Conservation (phyloP, 768 basidiomycete genomes). For the Xerocomus potaroensis region DNA sequence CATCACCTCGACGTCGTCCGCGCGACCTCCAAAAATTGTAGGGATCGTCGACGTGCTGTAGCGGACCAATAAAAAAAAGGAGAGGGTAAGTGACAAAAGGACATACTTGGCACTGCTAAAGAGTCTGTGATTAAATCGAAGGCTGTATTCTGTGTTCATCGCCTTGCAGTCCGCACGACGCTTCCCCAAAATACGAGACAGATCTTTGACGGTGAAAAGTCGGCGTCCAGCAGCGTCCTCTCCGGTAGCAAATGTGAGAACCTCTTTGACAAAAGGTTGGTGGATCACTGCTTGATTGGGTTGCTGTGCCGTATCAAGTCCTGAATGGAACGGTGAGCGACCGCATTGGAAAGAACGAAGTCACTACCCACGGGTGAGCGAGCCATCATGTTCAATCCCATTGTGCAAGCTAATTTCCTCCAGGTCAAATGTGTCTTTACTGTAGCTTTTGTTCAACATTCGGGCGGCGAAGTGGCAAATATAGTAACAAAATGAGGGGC, state of each 20-base stretch:
- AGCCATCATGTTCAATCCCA: constrained; percentile 20
- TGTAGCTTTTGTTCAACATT: constrained; percentile 53
- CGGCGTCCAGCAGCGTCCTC: constrained; percentile 44
- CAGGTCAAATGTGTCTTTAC: constrained; percentile 57
- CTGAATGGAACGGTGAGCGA: constrained; percentile 31
- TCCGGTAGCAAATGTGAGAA: constrained; percentile 57
- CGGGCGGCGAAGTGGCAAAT: constrained; percentile 56
- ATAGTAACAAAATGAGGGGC: constrained; percentile 60
- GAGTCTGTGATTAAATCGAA: constrained; percentile 47
- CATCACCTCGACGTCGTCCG: constrained; percentile 49
- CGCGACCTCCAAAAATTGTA: constrained; percentile 59
- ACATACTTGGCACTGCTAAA: constrained; percentile 69
- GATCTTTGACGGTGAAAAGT: constrained; percentile 53
- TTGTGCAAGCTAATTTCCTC: constrained; percentile 30
- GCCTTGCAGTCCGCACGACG: constrained; percentile 55
- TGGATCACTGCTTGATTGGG: constrained; percentile 54
- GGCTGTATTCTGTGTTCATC: constrained; percentile 54
- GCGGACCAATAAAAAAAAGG: neutral
- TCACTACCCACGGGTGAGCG: constrained; percentile 24
- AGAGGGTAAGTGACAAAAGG: neutral
- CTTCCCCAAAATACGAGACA: constrained; percentile 53
- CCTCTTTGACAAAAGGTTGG: constrained; percentile 46
- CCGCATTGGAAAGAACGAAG: neutral
- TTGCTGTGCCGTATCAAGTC: constrained; percentile 45
- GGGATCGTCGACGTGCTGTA: constrained; percentile 58